These are phyloP conservation scores for Hymenoscyphus occultus DNA, from an alignment of 2,329 filamentous ascomycete species.

Conservation along the genomic window DNA sequence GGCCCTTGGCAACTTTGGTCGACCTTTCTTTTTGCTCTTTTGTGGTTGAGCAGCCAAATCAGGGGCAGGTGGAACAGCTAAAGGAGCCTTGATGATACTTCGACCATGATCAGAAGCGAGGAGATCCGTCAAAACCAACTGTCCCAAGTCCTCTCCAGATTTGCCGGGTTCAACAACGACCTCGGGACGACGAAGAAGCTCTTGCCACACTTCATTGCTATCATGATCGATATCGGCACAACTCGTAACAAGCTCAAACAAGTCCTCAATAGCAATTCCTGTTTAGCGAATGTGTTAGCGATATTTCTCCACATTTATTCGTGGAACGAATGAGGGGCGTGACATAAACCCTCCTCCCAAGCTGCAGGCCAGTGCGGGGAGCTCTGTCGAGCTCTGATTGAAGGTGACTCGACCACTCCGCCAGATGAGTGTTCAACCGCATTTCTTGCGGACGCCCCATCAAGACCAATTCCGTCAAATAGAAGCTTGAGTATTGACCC, in stretches of 20 bases:
- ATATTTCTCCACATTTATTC: constrained; percentile 2
- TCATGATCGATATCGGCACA: not conserved
- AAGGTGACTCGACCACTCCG: constrained; percentile 9
- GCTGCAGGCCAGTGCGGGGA: constrained; percentile 5
- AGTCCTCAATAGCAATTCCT: constrained; percentile 13
- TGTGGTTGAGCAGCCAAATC: not conserved
- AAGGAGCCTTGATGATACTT: not conserved
- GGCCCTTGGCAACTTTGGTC: not conserved
- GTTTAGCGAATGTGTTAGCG: constrained; percentile 1
- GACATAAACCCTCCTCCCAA: not conserved
- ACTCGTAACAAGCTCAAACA: constrained; percentile 11
- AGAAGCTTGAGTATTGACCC: not conserved
- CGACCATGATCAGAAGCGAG: constrained; percentile 3
- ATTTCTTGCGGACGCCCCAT: not conserved
- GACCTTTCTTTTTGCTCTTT: not conserved
- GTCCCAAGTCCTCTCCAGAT: not conserved
- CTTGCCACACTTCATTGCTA: constrained; percentile 11
- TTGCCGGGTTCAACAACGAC: constrained; percentile 13
- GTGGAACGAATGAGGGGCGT: not conserved
- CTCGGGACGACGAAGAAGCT: constrained; percentile 11
- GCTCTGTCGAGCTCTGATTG: not conserved
- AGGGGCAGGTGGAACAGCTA: not conserved
- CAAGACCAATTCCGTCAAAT: not conserved
- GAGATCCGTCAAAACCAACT: constrained; percentile 11
- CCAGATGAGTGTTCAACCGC: constrained; percentile 6